Conservation (phyloP, 176 grass and related monocot species). For the Aegilops tauschii region DNA sequence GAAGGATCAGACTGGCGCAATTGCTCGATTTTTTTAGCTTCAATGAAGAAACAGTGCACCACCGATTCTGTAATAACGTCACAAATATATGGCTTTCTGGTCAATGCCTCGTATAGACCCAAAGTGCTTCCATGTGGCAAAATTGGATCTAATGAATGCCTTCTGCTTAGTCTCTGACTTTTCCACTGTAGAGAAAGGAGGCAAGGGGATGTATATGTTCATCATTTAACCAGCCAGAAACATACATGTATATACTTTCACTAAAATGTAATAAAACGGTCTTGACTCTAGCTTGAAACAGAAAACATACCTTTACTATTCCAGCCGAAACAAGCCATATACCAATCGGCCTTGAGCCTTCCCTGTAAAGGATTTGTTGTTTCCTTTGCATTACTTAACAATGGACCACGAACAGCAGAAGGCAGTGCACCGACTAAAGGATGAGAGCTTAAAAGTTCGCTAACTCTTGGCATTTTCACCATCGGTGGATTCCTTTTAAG, state of each 20-base stretch:
- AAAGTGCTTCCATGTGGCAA: conserved; percentile 82
- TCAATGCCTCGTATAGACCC: conserved; percentile 83
- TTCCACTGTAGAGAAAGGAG: conserved; percentile 52
- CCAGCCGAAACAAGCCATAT: conserved; percentile 86
- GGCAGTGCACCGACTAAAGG: conserved; percentile 79
- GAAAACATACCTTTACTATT: conserved; percentile 74
- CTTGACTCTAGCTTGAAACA: neutral
- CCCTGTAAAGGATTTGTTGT: conserved; percentile 52
- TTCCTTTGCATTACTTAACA: conserved; percentile 67
- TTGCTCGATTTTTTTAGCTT: conserved; percentile 74
- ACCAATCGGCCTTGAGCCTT: conserved; percentile 72
- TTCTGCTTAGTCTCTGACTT: conserved; percentile 62
- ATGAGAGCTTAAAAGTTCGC: conserved; percentile 65
- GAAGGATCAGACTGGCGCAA: conserved; percentile 52
- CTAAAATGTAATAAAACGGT: neutral
- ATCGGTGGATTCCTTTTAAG: conserved; percentile 80
- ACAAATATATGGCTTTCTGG: conserved; percentile 82
- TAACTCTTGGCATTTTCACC: conserved; percentile 86
- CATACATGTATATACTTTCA: neutral
- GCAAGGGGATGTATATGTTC: neutral
- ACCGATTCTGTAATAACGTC: conserved; percentile 78
- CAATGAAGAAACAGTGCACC: conserved; percentile 85
- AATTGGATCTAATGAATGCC: conserved; percentile 75
- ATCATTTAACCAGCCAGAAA: conserved; percentile 16
- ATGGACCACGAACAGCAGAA: conserved; percentile 43